Evolutionary conservation across 2,329 filamentous ascomycete species (phyloP).

Genomic region (Arthrobotrys musiformis): DNA sequence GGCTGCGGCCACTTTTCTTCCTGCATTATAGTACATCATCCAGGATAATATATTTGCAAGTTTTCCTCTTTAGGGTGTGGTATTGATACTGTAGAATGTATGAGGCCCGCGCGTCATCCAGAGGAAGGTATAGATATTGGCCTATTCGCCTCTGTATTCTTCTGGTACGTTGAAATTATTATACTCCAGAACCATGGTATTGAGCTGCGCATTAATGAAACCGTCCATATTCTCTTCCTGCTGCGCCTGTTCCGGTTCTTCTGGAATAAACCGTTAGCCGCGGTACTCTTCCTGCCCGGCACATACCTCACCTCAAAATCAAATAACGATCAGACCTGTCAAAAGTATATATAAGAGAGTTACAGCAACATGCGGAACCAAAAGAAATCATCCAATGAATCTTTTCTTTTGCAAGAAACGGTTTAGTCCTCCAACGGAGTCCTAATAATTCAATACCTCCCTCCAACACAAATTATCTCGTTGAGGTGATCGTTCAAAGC

Average conservation of each 20-base stretch:
- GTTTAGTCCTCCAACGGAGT: too few relatives aligned
- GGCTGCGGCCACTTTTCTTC: neutral
- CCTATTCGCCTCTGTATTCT: neutral
- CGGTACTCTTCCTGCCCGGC: neutral
- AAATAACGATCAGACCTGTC: too few relatives aligned
- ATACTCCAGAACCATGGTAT: neutral
- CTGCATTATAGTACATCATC: neutral
- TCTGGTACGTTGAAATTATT: neutral
- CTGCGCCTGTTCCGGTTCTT: neutral
- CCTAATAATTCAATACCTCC: too few relatives aligned
- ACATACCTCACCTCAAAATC: neutral
- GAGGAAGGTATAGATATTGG: neutral
- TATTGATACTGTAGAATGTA: neutral
- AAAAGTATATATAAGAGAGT: too few relatives aligned
- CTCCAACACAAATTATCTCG: too few relatives aligned
- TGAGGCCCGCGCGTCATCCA: too few relatives aligned
- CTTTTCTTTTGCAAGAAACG: too few relatives aligned
- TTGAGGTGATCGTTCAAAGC: too few relatives aligned
- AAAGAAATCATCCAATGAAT: too few relatives aligned
- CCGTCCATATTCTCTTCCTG: neutral
- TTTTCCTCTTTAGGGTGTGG: neutral
- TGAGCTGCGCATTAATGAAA: neutral
- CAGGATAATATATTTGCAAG: neutral
- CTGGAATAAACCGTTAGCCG: neutral
- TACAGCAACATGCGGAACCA: too few relatives aligned